Percentiles rank a stretch among this genome's conserved stretches.
These are phyloP conservation scores for Chytriomyces hyalinus DNA, from an alignment of 192 early-diverging fungal species.

Conservation along the genomic window DNA sequence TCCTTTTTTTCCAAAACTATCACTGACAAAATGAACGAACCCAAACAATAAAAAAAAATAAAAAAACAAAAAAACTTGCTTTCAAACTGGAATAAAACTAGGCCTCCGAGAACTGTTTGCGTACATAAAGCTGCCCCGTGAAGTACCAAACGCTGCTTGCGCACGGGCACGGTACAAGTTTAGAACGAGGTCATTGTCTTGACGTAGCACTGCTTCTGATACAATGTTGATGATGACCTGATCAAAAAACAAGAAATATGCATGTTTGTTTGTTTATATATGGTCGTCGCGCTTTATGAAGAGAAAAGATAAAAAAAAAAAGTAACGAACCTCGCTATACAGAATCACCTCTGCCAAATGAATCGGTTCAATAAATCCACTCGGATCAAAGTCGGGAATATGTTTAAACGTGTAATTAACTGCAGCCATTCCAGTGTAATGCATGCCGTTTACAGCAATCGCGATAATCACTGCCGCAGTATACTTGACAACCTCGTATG, in stretches of 20 bases:
- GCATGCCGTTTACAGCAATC: conserved; percentile 22
- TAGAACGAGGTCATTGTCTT: conserved; percentile 11
- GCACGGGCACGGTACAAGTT: neutral
- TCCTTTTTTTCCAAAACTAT: too few relatives aligned
- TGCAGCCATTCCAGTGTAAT: conserved; percentile 18
- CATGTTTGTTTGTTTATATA: too few relatives aligned
- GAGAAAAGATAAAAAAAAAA: too few relatives aligned
- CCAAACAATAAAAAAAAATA: too few relatives aligned
- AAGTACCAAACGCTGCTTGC: neutral
- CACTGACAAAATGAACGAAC: too few relatives aligned
- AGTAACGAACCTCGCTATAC: conserved; percentile 6
- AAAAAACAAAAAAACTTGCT: too few relatives aligned
- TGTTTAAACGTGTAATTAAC: neutral
- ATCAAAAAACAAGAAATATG: too few relatives aligned
- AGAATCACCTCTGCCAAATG: conserved; percentile 10
- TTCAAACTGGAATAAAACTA: too few relatives aligned
- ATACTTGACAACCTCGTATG: neutral
- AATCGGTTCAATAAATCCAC: neutral
- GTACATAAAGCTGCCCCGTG: too few relatives aligned
- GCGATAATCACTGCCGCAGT: conserved; percentile 16
- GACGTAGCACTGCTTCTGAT: conserved; percentile 6
- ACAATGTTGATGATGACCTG: conserved; percentile 17
- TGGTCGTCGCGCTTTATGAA: too few relatives aligned
- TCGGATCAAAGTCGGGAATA: neutral
- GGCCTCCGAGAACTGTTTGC: too few relatives aligned